Evolutionary conservation across 2,329 filamentous ascomycete species (phyloP), one percentile per base, ranked within the genome.

Genomic region (Colletotrichum liriopes): DNA sequence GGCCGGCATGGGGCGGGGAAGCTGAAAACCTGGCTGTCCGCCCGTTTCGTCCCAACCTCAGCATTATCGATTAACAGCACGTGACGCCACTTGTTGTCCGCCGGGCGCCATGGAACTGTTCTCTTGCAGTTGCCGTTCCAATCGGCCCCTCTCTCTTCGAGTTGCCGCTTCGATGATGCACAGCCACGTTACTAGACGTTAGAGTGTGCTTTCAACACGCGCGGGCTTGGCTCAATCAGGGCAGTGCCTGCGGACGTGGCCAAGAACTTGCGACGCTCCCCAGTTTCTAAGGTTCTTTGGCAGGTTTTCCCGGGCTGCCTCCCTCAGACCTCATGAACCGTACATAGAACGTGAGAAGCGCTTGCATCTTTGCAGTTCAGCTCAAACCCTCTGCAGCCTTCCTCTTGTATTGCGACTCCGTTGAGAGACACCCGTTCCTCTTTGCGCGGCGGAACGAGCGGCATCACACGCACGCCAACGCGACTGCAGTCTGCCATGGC

Each of bases 281-380:
- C 51, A 23, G 43, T 54, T 55, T 14, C 60, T 55, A 9, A 52
- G 20, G 45, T 41, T 16, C 16, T 35, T 60, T 55, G 66, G 70
- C 60, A 72, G 65, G 66, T 72, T 72, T 72, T 65, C 70, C 59
- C 70, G 70, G 70, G 70, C 70, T 72, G 70, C 70, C 70, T 72
- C 70, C 70, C 70, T 59, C 59, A 35, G 65, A 60, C 59, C 45
- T 49, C 65, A 69, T 65, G 70, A 65, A 60, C 47, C 54, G 60
- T 72, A 72, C 70, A 70, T 72, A 37, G 52, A 72, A 65, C 39
- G 54, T 59, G 66, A 64, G 56, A 55, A 60, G 70, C 60, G 65
- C 70, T 70, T 70, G 70, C 65, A 51, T 70, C 49, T 70, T 11
- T 26, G 66, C 70, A 54, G 54, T 55, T 64, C 65, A 65, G 65